Evolutionary conservation across 2,329 filamentous ascomycete genomes (phyloP).

Genomic region (Drechslerella coelobrocha): DNA sequence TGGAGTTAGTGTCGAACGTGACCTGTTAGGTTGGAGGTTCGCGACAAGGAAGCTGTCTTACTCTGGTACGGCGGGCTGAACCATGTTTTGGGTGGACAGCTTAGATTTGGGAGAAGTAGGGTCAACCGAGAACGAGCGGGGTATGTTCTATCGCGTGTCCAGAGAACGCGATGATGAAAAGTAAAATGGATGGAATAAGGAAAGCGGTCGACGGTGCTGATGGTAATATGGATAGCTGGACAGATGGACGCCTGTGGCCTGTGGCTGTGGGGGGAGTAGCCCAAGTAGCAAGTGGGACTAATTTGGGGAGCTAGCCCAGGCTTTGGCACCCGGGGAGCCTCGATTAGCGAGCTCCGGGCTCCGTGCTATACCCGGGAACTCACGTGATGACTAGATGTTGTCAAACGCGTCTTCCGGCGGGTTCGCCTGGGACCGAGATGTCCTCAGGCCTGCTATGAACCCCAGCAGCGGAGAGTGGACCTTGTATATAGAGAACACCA

Average conservation of each 20-base stretch:
- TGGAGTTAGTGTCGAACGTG: not conserved
- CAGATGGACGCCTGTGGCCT: constrained; percentile 1
- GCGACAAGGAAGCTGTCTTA: constrained; percentile 31
- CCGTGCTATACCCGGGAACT: not conserved
- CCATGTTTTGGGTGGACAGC: constrained; percentile 28
- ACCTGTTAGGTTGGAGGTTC: not conserved
- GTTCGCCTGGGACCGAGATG: not conserved
- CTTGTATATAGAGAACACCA: not conserved
- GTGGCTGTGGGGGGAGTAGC: not conserved
- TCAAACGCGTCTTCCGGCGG: constrained; percentile 23
- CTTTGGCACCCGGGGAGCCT: not conserved
- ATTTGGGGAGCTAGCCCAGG: not conserved
- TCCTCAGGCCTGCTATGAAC: not conserved
- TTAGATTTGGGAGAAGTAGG: constrained; percentile 12
- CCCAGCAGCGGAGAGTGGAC: not conserved
- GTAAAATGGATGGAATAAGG: constrained; percentile 5
- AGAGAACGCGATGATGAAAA: not conserved
- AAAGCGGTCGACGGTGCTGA: constrained; percentile 3
- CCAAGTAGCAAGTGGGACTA: not conserved
- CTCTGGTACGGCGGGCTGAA: constrained; percentile 50
- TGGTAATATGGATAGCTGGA: constrained; percentile 4
- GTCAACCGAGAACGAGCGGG: constrained; percentile 7
- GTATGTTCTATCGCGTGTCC: constrained; percentile 1
- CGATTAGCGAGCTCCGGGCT: not conserved
- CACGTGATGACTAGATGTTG: not conserved